A percentile compares a stretch with the other conserved stretches of the same genome.
These are phyloP conservation scores for Cicer cuneatum DNA, from an alignment of 306 rosid species.

Conservation along the genomic window DNA sequence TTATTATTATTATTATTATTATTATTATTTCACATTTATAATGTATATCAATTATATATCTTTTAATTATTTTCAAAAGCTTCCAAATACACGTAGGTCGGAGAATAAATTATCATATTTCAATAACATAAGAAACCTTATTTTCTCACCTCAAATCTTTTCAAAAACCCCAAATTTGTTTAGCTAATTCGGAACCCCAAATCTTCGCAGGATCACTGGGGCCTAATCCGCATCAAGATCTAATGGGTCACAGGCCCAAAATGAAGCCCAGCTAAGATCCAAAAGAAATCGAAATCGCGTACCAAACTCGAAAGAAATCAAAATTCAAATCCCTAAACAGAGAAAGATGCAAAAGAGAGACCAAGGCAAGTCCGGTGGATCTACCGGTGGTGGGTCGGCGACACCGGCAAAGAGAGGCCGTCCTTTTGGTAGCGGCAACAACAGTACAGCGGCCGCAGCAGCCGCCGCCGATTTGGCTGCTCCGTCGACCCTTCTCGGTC, in stretches of 20 bases:
- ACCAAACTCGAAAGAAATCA: not conserved
- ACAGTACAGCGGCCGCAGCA: constrained; percentile 61
- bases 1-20: too few relatives aligned
- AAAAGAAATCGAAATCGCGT: not conserved
- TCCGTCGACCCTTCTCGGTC: constrained; percentile 88
- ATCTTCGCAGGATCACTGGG: not conserved
- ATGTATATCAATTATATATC: too few relatives aligned
- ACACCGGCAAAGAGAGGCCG: constrained; percentile 93
- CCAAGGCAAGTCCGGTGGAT: constrained; percentile 71
- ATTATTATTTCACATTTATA: too few relatives aligned
- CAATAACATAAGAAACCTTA: too few relatives aligned
- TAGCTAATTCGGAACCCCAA: too few relatives aligned
- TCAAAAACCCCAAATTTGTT: too few relatives aligned
- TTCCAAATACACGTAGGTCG: too few relatives aligned
- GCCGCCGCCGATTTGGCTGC: constrained; percentile 69
- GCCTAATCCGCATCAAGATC: not conserved
- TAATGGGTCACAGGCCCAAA: not conserved
- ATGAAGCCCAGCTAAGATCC: constrained; percentile 27
- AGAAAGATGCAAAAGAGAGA: constrained; percentile 93
- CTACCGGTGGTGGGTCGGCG: constrained; percentile 65
- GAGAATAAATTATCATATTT: too few relatives aligned
- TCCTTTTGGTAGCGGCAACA: constrained; percentile 82
- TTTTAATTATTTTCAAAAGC: too few relatives aligned
- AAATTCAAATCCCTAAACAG: constrained; percentile 26
- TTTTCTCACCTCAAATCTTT: too few relatives aligned